These are phyloP conservation scores for Penicillium tannophilum DNA, from an alignment of 495 filamentous ascomycete genomes.

Conservation along the genomic window DNA sequence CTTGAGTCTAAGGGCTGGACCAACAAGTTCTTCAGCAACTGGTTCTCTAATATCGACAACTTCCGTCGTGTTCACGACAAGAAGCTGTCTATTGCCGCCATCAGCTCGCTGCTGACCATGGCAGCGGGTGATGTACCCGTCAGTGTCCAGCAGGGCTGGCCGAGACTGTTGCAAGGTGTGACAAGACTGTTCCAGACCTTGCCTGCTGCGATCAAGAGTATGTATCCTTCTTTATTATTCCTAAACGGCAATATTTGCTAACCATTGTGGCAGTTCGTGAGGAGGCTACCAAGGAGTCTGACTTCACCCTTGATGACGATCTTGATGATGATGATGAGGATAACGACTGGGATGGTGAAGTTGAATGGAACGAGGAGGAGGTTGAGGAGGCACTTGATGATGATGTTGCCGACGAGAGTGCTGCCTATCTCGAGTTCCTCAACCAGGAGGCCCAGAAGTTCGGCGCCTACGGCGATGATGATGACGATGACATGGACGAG, in stretches of 20 bases:
- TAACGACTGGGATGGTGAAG: conserved; percentile 64
- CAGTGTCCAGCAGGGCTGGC: conserved; percentile 95
- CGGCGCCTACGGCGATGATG: conserved; percentile 64
- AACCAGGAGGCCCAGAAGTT: conserved; percentile 92
- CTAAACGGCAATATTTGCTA: conserved; percentile 14
- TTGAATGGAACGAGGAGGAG: conserved; percentile 71
- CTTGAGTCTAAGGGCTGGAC: conserved; percentile 92
- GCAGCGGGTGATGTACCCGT: conserved; percentile 74
- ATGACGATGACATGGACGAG: conserved; percentile 91
- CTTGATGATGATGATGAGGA: conserved; percentile 76
- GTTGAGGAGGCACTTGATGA: conserved; percentile 54
- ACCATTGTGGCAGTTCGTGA: conserved; percentile 65
- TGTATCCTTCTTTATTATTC: conserved; percentile 24
- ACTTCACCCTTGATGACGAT: conserved; percentile 76
- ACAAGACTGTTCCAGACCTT: conserved; percentile 89
- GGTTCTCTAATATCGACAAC: conserved; percentile 94
- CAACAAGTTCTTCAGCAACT: conserved; percentile 98
- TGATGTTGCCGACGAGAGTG: conserved; percentile 85
- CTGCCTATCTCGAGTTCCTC: conserved; percentile 93
- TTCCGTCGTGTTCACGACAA: conserved; percentile 97
- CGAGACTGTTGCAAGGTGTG: conserved; percentile 88
- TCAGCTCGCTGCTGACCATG: conserved; percentile 78
- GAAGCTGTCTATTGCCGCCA: conserved; percentile 94
- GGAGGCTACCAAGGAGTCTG: conserved; percentile 85
- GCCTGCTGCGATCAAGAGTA: conserved; percentile 82